Evolutionary conservation across 2,329 filamentous ascomycete species (phyloP).

Genomic region (Whalleya microplaca): DNA sequence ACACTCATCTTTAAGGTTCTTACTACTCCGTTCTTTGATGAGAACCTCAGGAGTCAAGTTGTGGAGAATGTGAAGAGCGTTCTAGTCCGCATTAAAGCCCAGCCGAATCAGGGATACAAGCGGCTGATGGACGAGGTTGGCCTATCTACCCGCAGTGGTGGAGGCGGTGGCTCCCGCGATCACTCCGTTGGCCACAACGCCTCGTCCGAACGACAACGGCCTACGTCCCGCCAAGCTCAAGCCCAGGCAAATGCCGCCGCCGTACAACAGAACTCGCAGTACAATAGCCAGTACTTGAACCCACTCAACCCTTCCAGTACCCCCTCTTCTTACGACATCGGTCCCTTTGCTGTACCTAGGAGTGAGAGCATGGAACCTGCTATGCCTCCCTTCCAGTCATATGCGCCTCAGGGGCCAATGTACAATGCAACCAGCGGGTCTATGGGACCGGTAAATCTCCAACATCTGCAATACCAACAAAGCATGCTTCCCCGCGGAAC

Average conservation of each 20-base stretch:
- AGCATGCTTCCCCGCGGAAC: conserved; percentile 57
- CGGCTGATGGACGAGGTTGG: conserved; percentile 98
- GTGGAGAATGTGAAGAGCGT: conserved; percentile 92
- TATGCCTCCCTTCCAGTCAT: conserved; percentile 54
- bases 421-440: conserved; percentile 52
- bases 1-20: conserved; percentile 98
- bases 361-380: conserved; percentile 56
- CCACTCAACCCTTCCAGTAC: conserved; percentile 47
- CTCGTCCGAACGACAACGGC: conserved; percentile 57
- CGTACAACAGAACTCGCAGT: conserved; percentile 42
- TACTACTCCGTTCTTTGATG: conserved; percentile 96
- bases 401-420: conserved; percentile 55
- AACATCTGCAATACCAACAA: conserved; percentile 64
- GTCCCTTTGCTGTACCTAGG: conserved; percentile 53
- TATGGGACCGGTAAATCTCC: conserved; percentile 53
- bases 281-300: conserved; percentile 58
- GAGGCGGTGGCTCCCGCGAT: conserved; percentile 49
- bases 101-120: conserved; percentile 96
- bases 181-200: conserved; percentile 49
- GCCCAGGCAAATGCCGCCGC: conserved; percentile 40
- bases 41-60: conserved; percentile 83
- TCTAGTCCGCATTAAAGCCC: conserved; percentile 85
- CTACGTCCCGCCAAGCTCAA: conserved; percentile 54
- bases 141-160: conserved; percentile 67
- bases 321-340: conserved; percentile 53